Evolutionary conservation across 306 rosid species (phyloP).

Genomic region (Vigna angularis): DNA sequence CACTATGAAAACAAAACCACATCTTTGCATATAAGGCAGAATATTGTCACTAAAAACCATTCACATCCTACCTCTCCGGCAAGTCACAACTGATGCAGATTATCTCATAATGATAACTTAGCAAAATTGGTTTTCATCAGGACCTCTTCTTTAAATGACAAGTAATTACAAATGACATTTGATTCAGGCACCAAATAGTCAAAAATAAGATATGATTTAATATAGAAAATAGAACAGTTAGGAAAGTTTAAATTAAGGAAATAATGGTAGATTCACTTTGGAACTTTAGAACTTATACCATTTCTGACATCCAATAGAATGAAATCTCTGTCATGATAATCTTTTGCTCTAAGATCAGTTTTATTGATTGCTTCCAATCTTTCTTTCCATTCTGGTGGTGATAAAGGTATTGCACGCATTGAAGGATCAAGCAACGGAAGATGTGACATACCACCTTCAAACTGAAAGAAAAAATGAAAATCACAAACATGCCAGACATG

Average conservation of each 20-base stretch:
- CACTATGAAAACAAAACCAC: too few species aligned
- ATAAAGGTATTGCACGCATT: slow-evolving; percentile 74
- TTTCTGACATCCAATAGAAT: slow-evolving; percentile 87
- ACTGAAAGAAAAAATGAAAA: slow-evolving; percentile 56
- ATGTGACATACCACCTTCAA: slow-evolving; percentile 74
- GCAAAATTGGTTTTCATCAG: background rate
- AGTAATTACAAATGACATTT: background rate
- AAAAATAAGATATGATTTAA: slow-evolving; percentile 1
- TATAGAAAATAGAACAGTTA: slow-evolving; percentile 1
- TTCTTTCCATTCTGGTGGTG: slow-evolving; percentile 83
- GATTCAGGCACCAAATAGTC: slow-evolving; percentile 31
- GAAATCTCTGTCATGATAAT: slow-evolving; percentile 40
- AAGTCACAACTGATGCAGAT: background rate
- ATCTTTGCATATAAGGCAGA: background rate
- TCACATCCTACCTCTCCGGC: background rate
- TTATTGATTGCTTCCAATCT: slow-evolving; percentile 59
- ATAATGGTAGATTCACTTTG: slow-evolving; percentile 29
- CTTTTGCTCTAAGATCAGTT: slow-evolving; percentile 48
- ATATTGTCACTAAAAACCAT: background rate
- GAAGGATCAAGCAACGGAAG: slow-evolving; percentile 88
- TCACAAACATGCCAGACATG: slow-evolving; percentile 3
- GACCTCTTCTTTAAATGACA: slow-evolving; percentile 24
- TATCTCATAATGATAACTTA: slow-evolving; percentile 14
- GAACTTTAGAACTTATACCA: slow-evolving; percentile 59
- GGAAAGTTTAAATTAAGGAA: slow-evolving; percentile 19